A percentile compares a stretch with the other conserved stretches of the same genome.
Conservation (phyloP, 1,139 yeast genomes). For the Yamadazyma mexicana region DNA sequence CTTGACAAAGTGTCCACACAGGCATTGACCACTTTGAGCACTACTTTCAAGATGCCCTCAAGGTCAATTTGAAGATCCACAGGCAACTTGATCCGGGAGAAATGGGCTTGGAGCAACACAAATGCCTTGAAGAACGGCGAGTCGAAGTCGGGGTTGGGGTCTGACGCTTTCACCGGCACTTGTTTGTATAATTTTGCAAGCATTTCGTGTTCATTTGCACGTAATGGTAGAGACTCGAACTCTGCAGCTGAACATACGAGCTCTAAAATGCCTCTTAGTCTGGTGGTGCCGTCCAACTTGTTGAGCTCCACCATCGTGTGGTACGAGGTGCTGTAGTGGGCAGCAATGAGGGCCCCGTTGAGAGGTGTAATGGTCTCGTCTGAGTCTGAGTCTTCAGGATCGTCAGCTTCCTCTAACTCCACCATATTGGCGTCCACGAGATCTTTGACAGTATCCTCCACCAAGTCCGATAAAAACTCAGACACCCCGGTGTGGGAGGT, state of each 20-base stretch:
- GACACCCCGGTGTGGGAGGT: slow-evolving; percentile 69
- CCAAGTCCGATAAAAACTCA: slow-evolving; percentile 77
- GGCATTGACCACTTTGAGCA: slow-evolving; percentile 59
- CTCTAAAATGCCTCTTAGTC: slow-evolving; percentile 65
- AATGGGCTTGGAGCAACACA: slow-evolving; percentile 76
- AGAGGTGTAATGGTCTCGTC: slow-evolving; percentile 54
- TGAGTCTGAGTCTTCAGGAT: slow-evolving; percentile 27
- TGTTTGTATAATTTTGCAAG: slow-evolving; percentile 50
- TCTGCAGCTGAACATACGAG: slow-evolving; percentile 68
- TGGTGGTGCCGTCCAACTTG: slow-evolving; percentile 54
- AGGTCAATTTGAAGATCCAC: slow-evolving; percentile 64
- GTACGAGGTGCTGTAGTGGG: slow-evolving; percentile 67
- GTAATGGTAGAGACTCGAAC: slow-evolving; percentile 60
- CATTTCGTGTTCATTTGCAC: slow-evolving; percentile 55
- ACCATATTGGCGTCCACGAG: slow-evolving; percentile 61
- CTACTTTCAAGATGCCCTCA: slow-evolving; percentile 46
- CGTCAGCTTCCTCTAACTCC: slow-evolving; percentile 50
- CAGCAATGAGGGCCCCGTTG: slow-evolving; percentile 73
- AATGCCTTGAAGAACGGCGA: slow-evolving; percentile 72
- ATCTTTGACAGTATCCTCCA: slow-evolving; percentile 72
- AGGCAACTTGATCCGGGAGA: slow-evolving; percentile 58
- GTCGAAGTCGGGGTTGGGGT: slow-evolving; percentile 34
- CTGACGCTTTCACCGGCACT: slow-evolving; percentile 56
- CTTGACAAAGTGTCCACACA: slow-evolving; percentile 76
- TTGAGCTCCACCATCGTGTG: slow-evolving; percentile 63